Percentiles rank a stretch among this genome's conserved stretches.
phyloP scores from a whole-genome alignment of 1,284 basidiomycete genomes.

The Schizopora paradoxa region DNA sequence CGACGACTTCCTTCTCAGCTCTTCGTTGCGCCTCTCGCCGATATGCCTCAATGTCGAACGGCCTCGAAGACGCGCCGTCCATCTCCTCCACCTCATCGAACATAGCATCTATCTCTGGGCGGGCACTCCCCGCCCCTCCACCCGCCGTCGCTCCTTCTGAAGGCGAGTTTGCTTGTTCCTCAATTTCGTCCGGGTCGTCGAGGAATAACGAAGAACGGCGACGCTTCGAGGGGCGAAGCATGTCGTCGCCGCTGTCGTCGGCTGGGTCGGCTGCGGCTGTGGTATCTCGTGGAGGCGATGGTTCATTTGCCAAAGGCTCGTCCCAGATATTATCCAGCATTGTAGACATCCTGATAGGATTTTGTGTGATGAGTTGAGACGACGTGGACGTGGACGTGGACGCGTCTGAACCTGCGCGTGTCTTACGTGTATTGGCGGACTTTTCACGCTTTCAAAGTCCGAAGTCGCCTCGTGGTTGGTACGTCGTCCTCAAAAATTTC shows the following conservation, averaged over 20 bases:
- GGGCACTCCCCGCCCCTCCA: slow-evolving; percentile 16
- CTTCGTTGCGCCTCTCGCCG: slow-evolving; percentile 48
- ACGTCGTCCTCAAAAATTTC: not conserved
- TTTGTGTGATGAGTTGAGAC: no score
- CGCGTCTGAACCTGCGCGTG: no score
- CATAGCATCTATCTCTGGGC: slow-evolving; percentile 52
- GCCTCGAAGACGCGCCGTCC: slow-evolving; percentile 31
- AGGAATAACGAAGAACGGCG: slow-evolving; percentile 29
- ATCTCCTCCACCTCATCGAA: slow-evolving; percentile 54
- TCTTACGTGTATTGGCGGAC: not conserved
- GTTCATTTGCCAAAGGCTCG: slow-evolving; percentile 15
- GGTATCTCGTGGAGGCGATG: slow-evolving; percentile 1
- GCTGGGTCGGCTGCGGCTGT: not conserved
- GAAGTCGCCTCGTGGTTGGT: no score
- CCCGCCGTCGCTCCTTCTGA: slow-evolving; percentile 21
- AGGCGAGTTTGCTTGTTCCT: slow-evolving; percentile 16
- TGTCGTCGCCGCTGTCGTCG: slow-evolving; percentile 9
- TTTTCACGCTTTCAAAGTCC: not conserved
- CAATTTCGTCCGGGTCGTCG: slow-evolving; percentile 36
- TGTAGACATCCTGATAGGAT: slow-evolving; percentile 18
- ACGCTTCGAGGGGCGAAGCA: slow-evolving; percentile 20
- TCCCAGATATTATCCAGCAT: slow-evolving; percentile 21
- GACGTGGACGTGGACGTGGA: no score
- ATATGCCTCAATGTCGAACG: slow-evolving; percentile 46
- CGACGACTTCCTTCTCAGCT: slow-evolving; percentile 29